Evolutionary conservation across 1,284 basidiomycete species (phyloP).

Genomic region (Sporisorium scitamineum): DNA sequence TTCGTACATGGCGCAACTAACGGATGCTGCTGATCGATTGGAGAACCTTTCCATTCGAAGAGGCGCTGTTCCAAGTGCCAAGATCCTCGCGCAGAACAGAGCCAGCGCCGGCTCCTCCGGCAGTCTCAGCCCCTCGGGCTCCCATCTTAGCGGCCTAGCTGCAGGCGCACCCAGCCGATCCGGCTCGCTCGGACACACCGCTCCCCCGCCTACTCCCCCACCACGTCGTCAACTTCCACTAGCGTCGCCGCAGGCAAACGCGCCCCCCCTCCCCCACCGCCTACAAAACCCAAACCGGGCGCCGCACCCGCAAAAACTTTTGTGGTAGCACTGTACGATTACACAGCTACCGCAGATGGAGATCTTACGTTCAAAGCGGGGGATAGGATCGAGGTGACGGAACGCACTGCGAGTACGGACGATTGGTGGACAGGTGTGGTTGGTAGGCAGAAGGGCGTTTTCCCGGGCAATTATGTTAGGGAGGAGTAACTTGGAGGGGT

Average conservation of each 20-base stretch:
- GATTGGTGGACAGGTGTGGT: constrained; percentile 98
- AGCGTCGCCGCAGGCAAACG: constrained; percentile 74
- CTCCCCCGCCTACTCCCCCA: constrained; percentile 36
- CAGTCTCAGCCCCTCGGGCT: constrained; percentile 25
- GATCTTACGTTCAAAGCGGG: constrained; percentile 91
- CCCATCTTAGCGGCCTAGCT: constrained; percentile 24
- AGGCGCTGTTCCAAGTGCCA: constrained; percentile 53
- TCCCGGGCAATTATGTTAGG: constrained; percentile 77
- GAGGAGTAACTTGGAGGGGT: no score
- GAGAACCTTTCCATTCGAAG: constrained; percentile 62
- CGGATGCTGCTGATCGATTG: constrained; percentile 78
- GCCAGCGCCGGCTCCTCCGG: not conserved
- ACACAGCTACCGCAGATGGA: constrained; percentile 81
- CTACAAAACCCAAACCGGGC: constrained; percentile 83
- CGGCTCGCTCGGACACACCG: constrained; percentile 16
- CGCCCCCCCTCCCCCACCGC: constrained; percentile 86
- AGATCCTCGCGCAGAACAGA: constrained; percentile 48
- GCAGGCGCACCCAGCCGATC: constrained; percentile 41
- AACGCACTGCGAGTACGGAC: constrained; percentile 84
- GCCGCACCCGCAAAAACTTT: constrained; percentile 75
- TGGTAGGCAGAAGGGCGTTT: constrained; percentile 87
- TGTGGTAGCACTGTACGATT: constrained; percentile 95
- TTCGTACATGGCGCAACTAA: constrained; percentile 83
- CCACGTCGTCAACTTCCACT: constrained; percentile 9
- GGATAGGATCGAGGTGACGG: constrained; percentile 92